phyloP scores from a whole-genome alignment of 148 eudicot genomes.

The Persicaria tinctoria region DNA sequence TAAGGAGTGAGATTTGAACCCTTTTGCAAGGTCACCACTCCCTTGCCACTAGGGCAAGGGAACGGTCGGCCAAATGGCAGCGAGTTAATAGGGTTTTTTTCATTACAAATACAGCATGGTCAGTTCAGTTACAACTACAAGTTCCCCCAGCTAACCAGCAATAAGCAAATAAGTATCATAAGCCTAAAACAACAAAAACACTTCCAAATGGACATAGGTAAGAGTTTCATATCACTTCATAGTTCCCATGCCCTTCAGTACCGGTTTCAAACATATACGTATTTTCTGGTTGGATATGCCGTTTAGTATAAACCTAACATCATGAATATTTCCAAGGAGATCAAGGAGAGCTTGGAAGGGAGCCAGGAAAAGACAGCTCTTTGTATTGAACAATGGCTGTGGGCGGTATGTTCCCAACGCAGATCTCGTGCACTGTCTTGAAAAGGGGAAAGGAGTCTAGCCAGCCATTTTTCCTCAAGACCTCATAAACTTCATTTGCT shows the following conservation, averaged over 20 bases:
- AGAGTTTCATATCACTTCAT: too few relatives aligned
- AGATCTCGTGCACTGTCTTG: slow-evolving; percentile 86
- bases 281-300: background rate
- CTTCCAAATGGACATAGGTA: too few relatives aligned
- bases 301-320: background rate
- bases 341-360: slow-evolving; percentile 20
- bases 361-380: slow-evolving; percentile 19
- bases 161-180: too few relatives aligned
- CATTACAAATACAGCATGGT: too few relatives aligned
- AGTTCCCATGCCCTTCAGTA: background rate
- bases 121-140: too few relatives aligned
- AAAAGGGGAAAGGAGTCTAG: slow-evolving; percentile 80
- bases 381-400: slow-evolving; percentile 66
- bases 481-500: slow-evolving; percentile 82
- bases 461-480: slow-evolving; percentile 63
- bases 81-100: too few relatives aligned
- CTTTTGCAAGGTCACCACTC: too few relatives aligned
- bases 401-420: slow-evolving; percentile 61
- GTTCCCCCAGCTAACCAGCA: too few relatives aligned
- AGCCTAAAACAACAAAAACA: too few relatives aligned
- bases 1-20: too few relatives aligned
- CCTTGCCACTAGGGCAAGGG: too few relatives aligned
- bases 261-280: background rate
- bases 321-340: slow-evolving; percentile 11
- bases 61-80: too few relatives aligned